phyloP scores from a whole-genome alignment of 1,284 basidiomycete species.

The Leccinum subspadiceum region DNA sequence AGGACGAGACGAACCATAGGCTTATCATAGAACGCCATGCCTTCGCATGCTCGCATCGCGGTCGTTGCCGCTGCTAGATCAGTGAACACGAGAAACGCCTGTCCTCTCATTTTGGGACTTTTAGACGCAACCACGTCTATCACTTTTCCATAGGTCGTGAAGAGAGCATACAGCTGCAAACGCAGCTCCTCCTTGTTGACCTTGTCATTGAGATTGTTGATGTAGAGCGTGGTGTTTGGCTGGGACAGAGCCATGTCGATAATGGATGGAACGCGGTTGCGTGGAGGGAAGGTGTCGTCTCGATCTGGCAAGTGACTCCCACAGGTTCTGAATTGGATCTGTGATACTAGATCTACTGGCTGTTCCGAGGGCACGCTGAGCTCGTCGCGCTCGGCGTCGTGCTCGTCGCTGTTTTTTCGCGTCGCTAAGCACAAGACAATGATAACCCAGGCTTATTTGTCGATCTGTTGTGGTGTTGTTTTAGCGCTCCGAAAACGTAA shows the following conservation, averaged over 20 bases:
- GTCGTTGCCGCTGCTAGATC: constrained; percentile 87
- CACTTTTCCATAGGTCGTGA: constrained; percentile 90
- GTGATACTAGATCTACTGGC: neutral
- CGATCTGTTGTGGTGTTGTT: constrained; percentile 27
- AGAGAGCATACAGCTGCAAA: constrained; percentile 83
- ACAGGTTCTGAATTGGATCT: constrained; percentile 30
- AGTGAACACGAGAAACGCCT: constrained; percentile 95
- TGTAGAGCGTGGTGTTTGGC: constrained; percentile 88
- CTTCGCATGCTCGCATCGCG: constrained; percentile 87
- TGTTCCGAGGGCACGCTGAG: neutral
- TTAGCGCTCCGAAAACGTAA: constrained; percentile 27
- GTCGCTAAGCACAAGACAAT: constrained; percentile 1
- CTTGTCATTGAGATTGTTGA: constrained; percentile 94
- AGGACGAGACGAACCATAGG: constrained; percentile 63
- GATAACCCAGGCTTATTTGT: constrained; percentile 5
- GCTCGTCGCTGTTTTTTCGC: constrained; percentile 4
- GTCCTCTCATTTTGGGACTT: constrained; percentile 83
- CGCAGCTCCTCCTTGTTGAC: constrained; percentile 92
- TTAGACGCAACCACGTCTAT: constrained; percentile 96
- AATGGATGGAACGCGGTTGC: neutral
- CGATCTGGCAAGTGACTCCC: constrained; percentile 34
- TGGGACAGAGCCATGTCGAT: constrained; percentile 49
- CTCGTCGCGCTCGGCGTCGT: constrained; percentile 7
- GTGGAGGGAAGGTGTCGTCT: neutral
- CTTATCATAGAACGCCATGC: constrained; percentile 92